phyloP scores from a whole-genome alignment of 345 rosid species.

The Euphorbia peplus region DNA sequence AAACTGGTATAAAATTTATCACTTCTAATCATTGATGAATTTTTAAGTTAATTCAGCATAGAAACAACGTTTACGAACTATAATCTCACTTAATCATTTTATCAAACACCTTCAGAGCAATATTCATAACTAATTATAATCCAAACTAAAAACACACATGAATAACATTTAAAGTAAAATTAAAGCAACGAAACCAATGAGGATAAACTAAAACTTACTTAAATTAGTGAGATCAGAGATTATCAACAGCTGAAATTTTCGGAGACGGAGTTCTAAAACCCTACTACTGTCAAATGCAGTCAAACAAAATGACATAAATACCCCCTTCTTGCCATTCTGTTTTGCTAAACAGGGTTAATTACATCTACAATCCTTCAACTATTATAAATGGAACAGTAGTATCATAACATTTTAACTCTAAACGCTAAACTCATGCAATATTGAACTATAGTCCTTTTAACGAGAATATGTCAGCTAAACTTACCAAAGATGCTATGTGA shows the following conservation, averaged over 20 bases:
- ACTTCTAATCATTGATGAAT: too few relatives aligned
- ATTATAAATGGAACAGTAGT: too few relatives aligned
- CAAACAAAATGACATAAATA: neutral
- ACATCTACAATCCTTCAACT: too few relatives aligned
- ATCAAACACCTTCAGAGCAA: slow-evolving; percentile 14
- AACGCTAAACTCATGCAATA: too few relatives aligned
- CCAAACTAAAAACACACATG: neutral
- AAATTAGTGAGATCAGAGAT: neutral
- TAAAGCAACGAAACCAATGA: neutral
- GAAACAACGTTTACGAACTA: neutral
- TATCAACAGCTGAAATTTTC: neutral
- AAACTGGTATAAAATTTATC: too few relatives aligned
- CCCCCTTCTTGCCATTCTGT: too few relatives aligned
- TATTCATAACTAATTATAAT: neutral
- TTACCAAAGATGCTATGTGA: too few relatives aligned
- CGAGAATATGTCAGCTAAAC: too few relatives aligned
- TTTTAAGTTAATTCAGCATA: too few relatives aligned
- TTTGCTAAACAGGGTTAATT: too few relatives aligned
- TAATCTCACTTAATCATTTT: slow-evolving; percentile 11
- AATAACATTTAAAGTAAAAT: neutral
- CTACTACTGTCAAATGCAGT: neutral
- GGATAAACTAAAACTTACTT: neutral
- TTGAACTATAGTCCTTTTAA: too few relatives aligned
- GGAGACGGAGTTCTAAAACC: slow-evolving; percentile 2
- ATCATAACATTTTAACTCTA: too few relatives aligned